phyloP scores from a whole-genome alignment of 179 eudicot species.

The Beta macrorhiza region DNA sequence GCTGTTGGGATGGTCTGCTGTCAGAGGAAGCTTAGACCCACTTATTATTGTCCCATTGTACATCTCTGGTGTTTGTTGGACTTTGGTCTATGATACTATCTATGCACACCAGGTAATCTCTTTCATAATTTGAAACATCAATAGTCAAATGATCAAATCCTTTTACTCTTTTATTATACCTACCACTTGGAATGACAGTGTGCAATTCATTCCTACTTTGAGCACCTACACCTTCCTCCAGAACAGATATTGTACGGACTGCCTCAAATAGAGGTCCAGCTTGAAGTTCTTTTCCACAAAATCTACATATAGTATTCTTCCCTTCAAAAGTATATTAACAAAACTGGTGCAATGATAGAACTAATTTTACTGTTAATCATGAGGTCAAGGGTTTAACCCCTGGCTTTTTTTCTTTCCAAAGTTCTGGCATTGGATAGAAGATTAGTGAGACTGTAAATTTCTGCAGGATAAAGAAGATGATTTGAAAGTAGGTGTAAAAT shows the following conservation, averaged over 20 bases:
- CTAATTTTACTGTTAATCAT: no score
- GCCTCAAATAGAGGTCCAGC: no score
- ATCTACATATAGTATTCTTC: no score
- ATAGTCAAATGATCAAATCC: neutral
- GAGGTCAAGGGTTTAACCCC: no score
- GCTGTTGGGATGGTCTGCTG: conserved; percentile 93
- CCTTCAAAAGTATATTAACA: no score
- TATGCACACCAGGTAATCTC: conserved; percentile 92
- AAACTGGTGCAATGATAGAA: no score
- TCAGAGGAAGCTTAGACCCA: conserved; percentile 84
- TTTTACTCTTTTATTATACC: neutral
- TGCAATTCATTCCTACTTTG: neutral
- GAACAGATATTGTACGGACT: no score
- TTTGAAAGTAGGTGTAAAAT: conserved; percentile 77
- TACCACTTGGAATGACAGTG: neutral
- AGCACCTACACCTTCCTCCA: neutral
- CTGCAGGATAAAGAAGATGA: conserved; percentile 84
- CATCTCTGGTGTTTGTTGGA: conserved; percentile 90
- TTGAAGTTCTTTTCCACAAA: no score
- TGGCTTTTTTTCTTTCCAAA: neutral
- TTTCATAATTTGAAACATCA: neutral
- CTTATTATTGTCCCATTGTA: conserved; percentile 76
- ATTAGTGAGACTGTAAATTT: conserved; percentile 2
- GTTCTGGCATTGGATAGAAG: neutral
- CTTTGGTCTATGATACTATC: conserved; percentile 91